Evolutionary conservation across 1,284 basidiomycete genomes (phyloP).

Genomic region (Pascua guehoae): DNA sequence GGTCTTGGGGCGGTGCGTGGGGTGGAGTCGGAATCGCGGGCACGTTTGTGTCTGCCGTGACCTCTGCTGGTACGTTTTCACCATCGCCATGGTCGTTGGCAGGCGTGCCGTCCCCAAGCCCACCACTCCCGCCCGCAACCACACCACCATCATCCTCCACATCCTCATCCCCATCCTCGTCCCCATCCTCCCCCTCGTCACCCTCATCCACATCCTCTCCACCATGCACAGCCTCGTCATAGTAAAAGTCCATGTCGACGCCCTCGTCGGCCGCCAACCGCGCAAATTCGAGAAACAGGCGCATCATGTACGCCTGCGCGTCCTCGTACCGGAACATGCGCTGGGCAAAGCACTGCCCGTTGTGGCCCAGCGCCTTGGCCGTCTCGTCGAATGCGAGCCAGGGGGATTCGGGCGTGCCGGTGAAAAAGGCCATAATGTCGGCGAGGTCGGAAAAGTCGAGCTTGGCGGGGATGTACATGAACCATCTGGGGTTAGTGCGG

Average conservation of each 20-base stretch:
- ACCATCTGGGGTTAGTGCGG: slow-evolving; percentile 32
- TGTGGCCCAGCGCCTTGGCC: slow-evolving; percentile 43
- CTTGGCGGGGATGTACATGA: slow-evolving; percentile 46
- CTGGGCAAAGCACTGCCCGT: slow-evolving; percentile 48
- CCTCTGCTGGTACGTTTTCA: too few relatives aligned
- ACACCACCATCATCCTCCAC: background rate
- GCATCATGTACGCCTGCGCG: slow-evolving; percentile 51
- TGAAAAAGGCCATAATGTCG: slow-evolving; percentile 47
- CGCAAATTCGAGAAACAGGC: slow-evolving; percentile 46
- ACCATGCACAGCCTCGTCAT: background rate
- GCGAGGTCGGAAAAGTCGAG: slow-evolving; percentile 47
- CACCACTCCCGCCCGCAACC: too few relatives aligned
- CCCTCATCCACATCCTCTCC: slow-evolving; percentile 1
- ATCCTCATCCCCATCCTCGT: background rate
- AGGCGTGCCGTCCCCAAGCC: too few relatives aligned
- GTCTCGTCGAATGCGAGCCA: slow-evolving; percentile 47
- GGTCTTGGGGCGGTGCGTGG: too few relatives aligned
- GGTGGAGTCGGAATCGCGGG: too few relatives aligned
- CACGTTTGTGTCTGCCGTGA: too few relatives aligned
- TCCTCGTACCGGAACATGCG: slow-evolving; percentile 47
- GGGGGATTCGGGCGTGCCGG: slow-evolving; percentile 40
- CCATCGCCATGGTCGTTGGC: too few relatives aligned
- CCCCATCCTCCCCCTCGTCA: background rate
- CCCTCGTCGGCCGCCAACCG: slow-evolving; percentile 9
- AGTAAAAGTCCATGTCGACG: slow-evolving; percentile 15